Evolutionary conservation across 495 filamentous ascomycete genomes (phyloP).

Genomic region (Aspergillus biplanus): DNA sequence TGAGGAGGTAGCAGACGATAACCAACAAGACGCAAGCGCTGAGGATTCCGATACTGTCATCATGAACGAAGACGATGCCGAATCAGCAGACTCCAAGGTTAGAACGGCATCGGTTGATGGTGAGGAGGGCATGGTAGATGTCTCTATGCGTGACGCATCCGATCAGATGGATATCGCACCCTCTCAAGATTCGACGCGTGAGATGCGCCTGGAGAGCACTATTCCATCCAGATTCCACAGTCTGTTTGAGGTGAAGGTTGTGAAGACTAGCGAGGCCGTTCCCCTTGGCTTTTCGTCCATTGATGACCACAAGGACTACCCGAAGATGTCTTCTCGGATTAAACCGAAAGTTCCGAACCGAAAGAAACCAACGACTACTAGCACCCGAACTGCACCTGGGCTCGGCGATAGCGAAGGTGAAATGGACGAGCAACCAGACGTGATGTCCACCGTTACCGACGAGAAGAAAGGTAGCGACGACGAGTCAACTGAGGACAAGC

Average conservation of each 20-base stretch:
- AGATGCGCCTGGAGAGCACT: slow-evolving; percentile 42
- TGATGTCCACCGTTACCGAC: background rate
- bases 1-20: slow-evolving; percentile 42
- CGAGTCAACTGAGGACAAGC: slow-evolving; percentile 22
- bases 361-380: background rate
- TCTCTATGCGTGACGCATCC: slow-evolving; percentile 74
- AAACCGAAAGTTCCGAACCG: slow-evolving; percentile 15
- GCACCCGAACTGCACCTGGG: background rate
- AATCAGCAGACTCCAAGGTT: slow-evolving; percentile 70
- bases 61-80: slow-evolving; percentile 72
- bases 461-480: slow-evolving; percentile 14
- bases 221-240: slow-evolving; percentile 62
- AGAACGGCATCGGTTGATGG: slow-evolving; percentile 79
- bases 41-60: slow-evolving; percentile 76
- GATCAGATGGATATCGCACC: slow-evolving; percentile 34
- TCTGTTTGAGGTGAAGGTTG: slow-evolving; percentile 71
- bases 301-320: slow-evolving; percentile 57
- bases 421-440: background rate
- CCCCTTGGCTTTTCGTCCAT: slow-evolving; percentile 67
- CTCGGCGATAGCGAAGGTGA: background rate
- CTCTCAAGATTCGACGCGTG: slow-evolving; percentile 21
- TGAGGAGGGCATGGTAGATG: slow-evolving; percentile 89
- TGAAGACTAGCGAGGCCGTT: slow-evolving; percentile 55
- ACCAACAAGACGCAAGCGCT: slow-evolving; percentile 33
- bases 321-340: slow-evolving; percentile 58